Evolutionary conservation across 805 yeast genomes (phyloP).

Genomic region (Pichia nanzhaoensis): DNA sequence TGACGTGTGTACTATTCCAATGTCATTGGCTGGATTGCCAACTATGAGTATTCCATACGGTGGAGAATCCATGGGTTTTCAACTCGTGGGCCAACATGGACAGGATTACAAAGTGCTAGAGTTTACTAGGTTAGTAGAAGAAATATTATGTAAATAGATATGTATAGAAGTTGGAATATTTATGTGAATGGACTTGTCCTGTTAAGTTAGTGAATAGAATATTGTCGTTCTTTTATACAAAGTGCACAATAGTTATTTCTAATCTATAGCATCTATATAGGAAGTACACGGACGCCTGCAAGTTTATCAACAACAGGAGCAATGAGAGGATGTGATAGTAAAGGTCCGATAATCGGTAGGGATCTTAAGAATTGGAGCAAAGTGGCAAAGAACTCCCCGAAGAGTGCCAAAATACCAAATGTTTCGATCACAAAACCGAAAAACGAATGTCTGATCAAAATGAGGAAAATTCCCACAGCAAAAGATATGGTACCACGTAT

Average conservation of each 20-base stretch:
- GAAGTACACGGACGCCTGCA: slow-evolving; percentile 63
- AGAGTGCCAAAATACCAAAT: slow-evolving; percentile 82
- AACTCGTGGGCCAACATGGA: slow-evolving; percentile 81
- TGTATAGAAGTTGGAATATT: background rate
- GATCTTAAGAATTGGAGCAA: slow-evolving; percentile 82
- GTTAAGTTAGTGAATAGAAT: background rate
- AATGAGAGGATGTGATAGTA: slow-evolving; percentile 69
- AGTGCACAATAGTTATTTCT: too few species aligned
- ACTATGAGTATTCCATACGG: slow-evolving; percentile 68
- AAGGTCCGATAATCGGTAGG: slow-evolving; percentile 80
- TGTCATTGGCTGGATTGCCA: slow-evolving; percentile 89
- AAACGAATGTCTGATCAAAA: slow-evolving; percentile 70
- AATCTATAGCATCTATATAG: slow-evolving; percentile 37
- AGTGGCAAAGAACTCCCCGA: slow-evolving; percentile 88
- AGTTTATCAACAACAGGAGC: slow-evolving; percentile 68
- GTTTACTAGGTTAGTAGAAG: slow-evolving; percentile 15
- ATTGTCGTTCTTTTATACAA: background rate
- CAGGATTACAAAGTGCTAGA: slow-evolving; percentile 61
- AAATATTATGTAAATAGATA: slow-evolving; percentile 1
- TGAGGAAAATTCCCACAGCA: slow-evolving; percentile 64
- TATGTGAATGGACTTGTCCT: background rate
- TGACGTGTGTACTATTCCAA: slow-evolving; percentile 84
- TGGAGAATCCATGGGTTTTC: slow-evolving; percentile 55
- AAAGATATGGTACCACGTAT: slow-evolving; percentile 83
- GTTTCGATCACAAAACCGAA: slow-evolving; percentile 80